A percentile compares a stretch with the other conserved stretches of the same genome.
These are phyloP conservation scores for Lonicera japonica DNA, from an alignment of 129 eudicot genomes.

Conservation along the genomic window DNA sequence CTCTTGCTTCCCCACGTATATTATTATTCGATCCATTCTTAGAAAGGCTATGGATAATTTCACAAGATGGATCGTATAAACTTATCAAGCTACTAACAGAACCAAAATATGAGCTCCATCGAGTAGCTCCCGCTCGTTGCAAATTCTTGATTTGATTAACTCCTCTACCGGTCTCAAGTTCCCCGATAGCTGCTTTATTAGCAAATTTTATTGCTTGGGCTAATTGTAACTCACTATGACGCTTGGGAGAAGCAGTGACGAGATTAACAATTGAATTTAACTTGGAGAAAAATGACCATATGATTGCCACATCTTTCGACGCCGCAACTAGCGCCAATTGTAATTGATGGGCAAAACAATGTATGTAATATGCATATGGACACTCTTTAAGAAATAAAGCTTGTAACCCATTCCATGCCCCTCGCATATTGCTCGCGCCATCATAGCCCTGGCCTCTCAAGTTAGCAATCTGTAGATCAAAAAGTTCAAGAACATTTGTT, in stretches of 20 bases:
- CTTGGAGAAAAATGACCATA: no score
- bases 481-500: not conserved
- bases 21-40: not conserved
- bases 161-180: not conserved
- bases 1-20: not conserved
- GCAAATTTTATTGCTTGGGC: not conserved
- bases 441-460: not conserved
- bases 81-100: not conserved
- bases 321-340: slow-evolving; percentile 3
- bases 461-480: not conserved
- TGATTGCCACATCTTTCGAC: not conserved
- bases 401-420: slow-evolving; percentile 1
- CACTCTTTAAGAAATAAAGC: slow-evolving; percentile 3
- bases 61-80: not conserved
- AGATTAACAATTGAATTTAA: no score
- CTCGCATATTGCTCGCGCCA: not conserved
- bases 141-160: not conserved
- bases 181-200: not conserved
- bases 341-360: not conserved
- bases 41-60: not conserved
- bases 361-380: slow-evolving; percentile 2
- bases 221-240: not conserved
- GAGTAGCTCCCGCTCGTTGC: not conserved
- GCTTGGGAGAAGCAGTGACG: no score
- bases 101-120: not conserved